A percentile compares a stretch with the other conserved stretches of the same genome.
Conservation (phyloP, 257 asterid species). For the Nicotiana attenuata region DNA sequence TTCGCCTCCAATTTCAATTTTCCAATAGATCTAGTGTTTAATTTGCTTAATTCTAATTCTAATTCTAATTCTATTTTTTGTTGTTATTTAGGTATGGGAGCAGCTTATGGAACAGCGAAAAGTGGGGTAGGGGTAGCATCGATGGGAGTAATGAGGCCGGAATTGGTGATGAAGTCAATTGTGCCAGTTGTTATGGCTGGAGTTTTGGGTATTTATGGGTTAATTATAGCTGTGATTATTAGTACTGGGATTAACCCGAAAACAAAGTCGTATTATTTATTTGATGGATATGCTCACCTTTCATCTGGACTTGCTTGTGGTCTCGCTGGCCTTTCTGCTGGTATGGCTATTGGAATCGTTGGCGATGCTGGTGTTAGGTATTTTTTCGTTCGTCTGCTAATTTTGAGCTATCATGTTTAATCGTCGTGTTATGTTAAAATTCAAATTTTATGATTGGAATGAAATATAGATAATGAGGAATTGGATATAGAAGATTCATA, state of each 20-base stretch:
- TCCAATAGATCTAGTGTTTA: slow-evolving; percentile 25
- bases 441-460: background rate
- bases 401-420: background rate
- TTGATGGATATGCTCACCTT: slow-evolving; percentile 66
- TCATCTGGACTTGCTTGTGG: slow-evolving; percentile 71
- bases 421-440: background rate
- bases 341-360: slow-evolving; percentile 76
- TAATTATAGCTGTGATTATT: slow-evolving; percentile 70
- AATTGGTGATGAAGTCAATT: slow-evolving; percentile 74
- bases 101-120: slow-evolving; percentile 68
- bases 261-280: slow-evolving; percentile 59
- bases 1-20: background rate
- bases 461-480: background rate
- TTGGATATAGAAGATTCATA: background rate
- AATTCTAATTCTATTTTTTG: too few relatives aligned
- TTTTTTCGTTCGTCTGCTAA: too few relatives aligned
- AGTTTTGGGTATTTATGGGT: slow-evolving; percentile 70
- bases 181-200: slow-evolving; percentile 88
- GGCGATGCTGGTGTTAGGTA: slow-evolving; percentile 77
- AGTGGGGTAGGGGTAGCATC: slow-evolving; percentile 87
- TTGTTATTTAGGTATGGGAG: slow-evolving; percentile 58
- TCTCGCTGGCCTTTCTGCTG: slow-evolving; percentile 75
- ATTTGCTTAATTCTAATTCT: background rate
- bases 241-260: slow-evolving; percentile 71
- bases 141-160: slow-evolving; percentile 80